Base-by-base conservation (phyloP, 345 rosid genomes). In the Linum usitatissimum region DNA sequence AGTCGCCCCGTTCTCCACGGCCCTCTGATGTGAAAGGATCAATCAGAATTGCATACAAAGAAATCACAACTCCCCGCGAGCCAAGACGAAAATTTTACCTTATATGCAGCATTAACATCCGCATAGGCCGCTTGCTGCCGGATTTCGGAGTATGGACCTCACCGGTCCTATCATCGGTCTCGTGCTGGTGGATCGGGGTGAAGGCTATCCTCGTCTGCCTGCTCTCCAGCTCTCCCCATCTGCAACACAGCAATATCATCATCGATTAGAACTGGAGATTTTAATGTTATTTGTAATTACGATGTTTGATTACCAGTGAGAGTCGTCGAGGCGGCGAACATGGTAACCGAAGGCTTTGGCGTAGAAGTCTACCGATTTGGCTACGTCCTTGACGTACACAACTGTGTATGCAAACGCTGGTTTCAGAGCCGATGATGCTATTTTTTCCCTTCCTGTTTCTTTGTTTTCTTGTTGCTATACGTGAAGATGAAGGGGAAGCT, bases 211-310 rank as follows among this genome's bases (percentile, higher is more conserved):
- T 92, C 10, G 95, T 89, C 70, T 81, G 82, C 15, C 95, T 95
- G 28, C 91, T 89, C 66, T 88, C 96, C 61, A 84, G 79, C 80
- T 90, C 93, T 57, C 87, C 93, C 95, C 95, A 90, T 75, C 88
- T 81, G 30, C 19, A 34, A 34, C 38, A 7, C 38, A 34, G 3
- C 28, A 23, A 23, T 23, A 23, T 23, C 28, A 23, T 23, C 28
- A 23, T 23, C 28, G 1, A 23, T 23, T 23, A 23, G 1, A 23
- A 23, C 28, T 23, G 28, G 28, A 23, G 28, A 23, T 23, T 23
- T 23, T 23, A 23, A 23, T 23, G 28, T 23, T 23, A 23, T 23
- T 23, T 23, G 28, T 34, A 34, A 4, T 34, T 1, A 34, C 3
- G 4, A 4, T 34, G 38, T 34, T 34, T 34, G 8, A 10, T 28